Conservation (phyloP, 148 eudicot species). For the Spergularia marina region DNA sequence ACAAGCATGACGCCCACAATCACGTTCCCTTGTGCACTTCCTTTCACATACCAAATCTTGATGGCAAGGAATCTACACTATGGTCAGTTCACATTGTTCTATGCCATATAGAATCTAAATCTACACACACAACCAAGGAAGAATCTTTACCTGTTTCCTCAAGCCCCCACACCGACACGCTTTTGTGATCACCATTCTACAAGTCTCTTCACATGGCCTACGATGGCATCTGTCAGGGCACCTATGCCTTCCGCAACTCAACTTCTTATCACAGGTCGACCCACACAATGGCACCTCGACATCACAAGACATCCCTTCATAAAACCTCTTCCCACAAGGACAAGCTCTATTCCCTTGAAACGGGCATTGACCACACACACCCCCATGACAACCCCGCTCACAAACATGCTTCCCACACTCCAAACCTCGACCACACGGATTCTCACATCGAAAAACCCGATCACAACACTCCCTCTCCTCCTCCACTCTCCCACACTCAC, state of each 20-base stretch:
- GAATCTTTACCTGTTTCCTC: conserved; percentile 80
- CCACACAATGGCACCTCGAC: conserved; percentile 76
- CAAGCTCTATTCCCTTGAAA: conserved; percentile 78
- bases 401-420: conserved; percentile 88
- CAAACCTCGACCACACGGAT: conserved; percentile 49
- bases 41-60: conserved; percentile 94
- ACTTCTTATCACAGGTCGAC: conserved; percentile 71
- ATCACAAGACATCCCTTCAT: conserved; percentile 96
- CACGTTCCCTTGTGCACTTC: conserved; percentile 75
- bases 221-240: conserved; percentile 94
- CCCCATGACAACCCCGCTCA: conserved; percentile 77
- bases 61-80: conserved; percentile 93
- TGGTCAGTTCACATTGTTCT: conserved; percentile 29
- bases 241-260: conserved; percentile 78
- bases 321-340: conserved; percentile 79
- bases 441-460: conserved; percentile 64
- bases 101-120: conserved; percentile 13
- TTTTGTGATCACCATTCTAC: conserved; percentile 71
- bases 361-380: conserved; percentile 81
- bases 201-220: conserved; percentile 74
- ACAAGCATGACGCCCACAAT: conserved; percentile 99
- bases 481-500: conserved; percentile 74
- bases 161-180: conserved; percentile 88
- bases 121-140: neutral
- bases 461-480: conserved; percentile 75